Conservation (phyloP, 2,329 filamentous ascomycete genomes). For the Aspergillus pseudoterreus region DNA sequence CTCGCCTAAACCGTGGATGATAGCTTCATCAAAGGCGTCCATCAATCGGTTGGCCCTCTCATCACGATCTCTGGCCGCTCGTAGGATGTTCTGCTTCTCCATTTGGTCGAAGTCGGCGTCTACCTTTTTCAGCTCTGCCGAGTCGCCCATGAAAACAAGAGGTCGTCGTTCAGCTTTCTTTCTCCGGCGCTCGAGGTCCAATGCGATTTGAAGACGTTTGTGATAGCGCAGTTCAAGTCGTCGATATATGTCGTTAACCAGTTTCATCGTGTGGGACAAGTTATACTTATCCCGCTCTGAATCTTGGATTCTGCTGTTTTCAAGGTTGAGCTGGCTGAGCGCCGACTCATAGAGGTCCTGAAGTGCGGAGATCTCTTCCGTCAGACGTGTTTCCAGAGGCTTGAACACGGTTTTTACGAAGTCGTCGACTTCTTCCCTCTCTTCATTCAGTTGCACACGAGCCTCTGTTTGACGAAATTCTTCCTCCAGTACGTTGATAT, state of each 20-base stretch:
- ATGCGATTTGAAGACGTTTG: slow-evolving; percentile 46
- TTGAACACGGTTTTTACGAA: slow-evolving; percentile 51
- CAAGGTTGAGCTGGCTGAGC: slow-evolving; percentile 38
- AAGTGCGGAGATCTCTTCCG: slow-evolving; percentile 49
- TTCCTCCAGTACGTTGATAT: slow-evolving; percentile 53
- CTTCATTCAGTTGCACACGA: slow-evolving; percentile 50
- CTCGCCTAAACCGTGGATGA: slow-evolving; percentile 48
- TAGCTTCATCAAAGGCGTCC: slow-evolving; percentile 49
- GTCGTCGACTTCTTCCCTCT: slow-evolving; percentile 49
- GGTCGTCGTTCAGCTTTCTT: slow-evolving; percentile 53
- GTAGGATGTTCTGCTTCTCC: slow-evolving; percentile 49
- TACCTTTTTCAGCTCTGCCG: slow-evolving; percentile 47
- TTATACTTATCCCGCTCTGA: slow-evolving; percentile 29
- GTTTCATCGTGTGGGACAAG: slow-evolving; percentile 43
- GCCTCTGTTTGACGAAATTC: slow-evolving; percentile 53
- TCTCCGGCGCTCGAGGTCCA: slow-evolving; percentile 53
- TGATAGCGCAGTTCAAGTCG: slow-evolving; percentile 50
- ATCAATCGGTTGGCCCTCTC: slow-evolving; percentile 49
- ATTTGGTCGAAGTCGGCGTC: slow-evolving; percentile 48
- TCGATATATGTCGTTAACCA: slow-evolving; percentile 44
- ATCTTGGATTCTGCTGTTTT: slow-evolving; percentile 34
- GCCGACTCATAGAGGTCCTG: slow-evolving; percentile 45
- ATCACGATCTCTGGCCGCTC: slow-evolving; percentile 48
- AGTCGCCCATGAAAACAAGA: slow-evolving; percentile 51
- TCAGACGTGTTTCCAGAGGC: slow-evolving; percentile 46